Evolutionary conservation across 768 basidiomycete genomes (phyloP), one percentile per base, ranked within the genome.

Genomic region (Mrakia blollopis): DNA sequence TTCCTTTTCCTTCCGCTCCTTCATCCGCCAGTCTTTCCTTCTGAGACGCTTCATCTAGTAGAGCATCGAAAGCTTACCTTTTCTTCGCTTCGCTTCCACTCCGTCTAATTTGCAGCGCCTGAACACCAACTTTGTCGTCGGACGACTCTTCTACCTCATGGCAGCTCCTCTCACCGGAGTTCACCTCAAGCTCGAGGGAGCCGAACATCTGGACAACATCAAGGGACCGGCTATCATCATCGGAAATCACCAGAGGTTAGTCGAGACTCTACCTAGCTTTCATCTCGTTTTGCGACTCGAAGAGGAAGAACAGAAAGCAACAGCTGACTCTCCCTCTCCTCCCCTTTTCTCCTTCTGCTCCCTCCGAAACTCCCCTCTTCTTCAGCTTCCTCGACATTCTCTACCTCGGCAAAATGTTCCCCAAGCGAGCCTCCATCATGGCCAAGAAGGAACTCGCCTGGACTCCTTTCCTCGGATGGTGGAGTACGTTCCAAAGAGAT

Each of bases 361-460:
- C 13, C 44, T 72, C 25, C 47, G 47, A 50, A 50, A 25, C 25
- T 11, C 7, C 28, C n/a, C n/a, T n/a, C n/a, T 28, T 57, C 28
- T 21, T 11, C 47, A 76, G 75, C 77, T 91, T 94, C 89, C 83
- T 97, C 62, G 94, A 97, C 83, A 88, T 99, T 78, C 83, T 96
- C 50, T 89, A 89, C 80, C 85, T 94, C 73, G 94, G 90, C 76
- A 92, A 93, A 80, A 86, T 93, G 80, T 91, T 97, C 85, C 96
- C 93, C 18, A 87, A 87, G 80, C 88, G 88, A 79, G 87, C 92
- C 8, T 88, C 91, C 61, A 95, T 99, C 82, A 92, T 95, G 89
- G 90, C 94, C 28, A 99, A 99, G 87, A 90, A 91, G 81, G 91
- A 93, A 67, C 85, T 98, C 50, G 89, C 91, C 80, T 96, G 87